Evolutionary conservation across 139 green algal genomes (phyloP), one percentile per base, ranked within the genome.

Genomic region (Nannochloris sp.): DNA sequence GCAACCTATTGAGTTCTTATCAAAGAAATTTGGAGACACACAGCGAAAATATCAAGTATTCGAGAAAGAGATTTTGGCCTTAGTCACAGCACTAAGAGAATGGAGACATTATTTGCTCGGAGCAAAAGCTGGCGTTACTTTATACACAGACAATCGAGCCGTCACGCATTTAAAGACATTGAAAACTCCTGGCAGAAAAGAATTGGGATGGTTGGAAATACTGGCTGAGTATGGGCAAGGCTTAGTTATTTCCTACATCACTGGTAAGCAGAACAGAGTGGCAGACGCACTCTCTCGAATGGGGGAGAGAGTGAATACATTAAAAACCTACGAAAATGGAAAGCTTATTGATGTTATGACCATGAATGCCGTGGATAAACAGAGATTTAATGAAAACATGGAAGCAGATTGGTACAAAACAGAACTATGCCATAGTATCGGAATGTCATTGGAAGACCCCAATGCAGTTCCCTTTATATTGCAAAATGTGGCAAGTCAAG

Each of bases 21-120:
- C 55, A 4, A 12, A 17, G 0, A 79, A 75, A 44, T 65, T 82
- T 3, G 60, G 6, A 14, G 8, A 29, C 13, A 65, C 77, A 26
- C 65, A 86, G 49, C 23, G 11, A 2, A 76, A 76, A 36, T 89
- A 86, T 59, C 40, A 62, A 0, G 70, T 62, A 11, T 48, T 29
- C n/a, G 76, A 84, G 11, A 72, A 75, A 10, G 73, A 85, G n/a
- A 43, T 80, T 29, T 43, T 83, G 0, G 82, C 57, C 14, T 60
- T 84, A 14, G 51, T 78, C 3, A 16, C 68, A 8, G 58, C 65
- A 1, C 17, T 77, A 2, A 40, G 62, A 6, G 2, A 72, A n/a
- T 85, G 73, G 78, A 31, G 75, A 6, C 63, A 62, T 30, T 82
- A 80, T 26, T 43, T 83, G 0, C 45, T 71, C 11, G 68, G 68